These are phyloP conservation scores for Dipteronia sinensis DNA, from an alignment of 345 rosid species.

Conservation along the genomic window DNA sequence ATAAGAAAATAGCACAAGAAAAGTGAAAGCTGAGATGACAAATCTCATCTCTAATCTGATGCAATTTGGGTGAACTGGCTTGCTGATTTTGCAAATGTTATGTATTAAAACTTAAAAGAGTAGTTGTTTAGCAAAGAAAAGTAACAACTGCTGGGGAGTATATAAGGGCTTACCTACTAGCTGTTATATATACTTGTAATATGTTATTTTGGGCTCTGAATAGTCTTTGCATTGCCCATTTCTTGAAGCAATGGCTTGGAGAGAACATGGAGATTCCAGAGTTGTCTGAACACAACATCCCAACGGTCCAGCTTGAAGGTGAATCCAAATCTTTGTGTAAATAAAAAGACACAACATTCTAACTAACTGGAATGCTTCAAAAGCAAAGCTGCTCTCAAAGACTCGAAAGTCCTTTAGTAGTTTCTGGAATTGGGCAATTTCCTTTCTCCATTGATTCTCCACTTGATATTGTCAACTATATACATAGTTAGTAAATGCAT, in stretches of 20 bases:
- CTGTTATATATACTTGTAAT: conserved; percentile 40
- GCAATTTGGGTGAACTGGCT: conserved; percentile 4
- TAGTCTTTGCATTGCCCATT: conserved; percentile 37
- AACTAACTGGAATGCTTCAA: conserved; percentile 22
- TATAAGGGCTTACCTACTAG: conserved; percentile 48
- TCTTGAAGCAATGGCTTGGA: conserved; percentile 65
- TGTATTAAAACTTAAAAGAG: conserved; percentile 16
- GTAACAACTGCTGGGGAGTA: neutral
- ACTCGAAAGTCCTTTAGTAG: neutral
- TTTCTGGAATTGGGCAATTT: neutral
- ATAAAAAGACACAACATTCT: conserved; percentile 16
- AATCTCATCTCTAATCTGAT: conserved; percentile 40
- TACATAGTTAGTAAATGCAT: neutral
- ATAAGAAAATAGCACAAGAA: conserved; percentile 44
- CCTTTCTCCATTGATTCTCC: neutral
- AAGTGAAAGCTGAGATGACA: conserved; percentile 29
- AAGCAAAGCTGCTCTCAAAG: conserved; percentile 6
- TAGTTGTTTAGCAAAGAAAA: conserved; percentile 5
- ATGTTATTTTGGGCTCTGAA: conserved; percentile 3
- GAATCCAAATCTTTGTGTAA: neutral
- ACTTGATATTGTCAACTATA: too few species aligned
- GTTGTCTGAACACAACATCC: conserved; percentile 46
- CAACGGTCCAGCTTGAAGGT: conserved; percentile 35
- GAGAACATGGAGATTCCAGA: conserved; percentile 35
- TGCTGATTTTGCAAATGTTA: conserved; percentile 14